phyloP scores from a whole-genome alignment of 208 protist genomes.

The Leishmania mexicana region DNA sequence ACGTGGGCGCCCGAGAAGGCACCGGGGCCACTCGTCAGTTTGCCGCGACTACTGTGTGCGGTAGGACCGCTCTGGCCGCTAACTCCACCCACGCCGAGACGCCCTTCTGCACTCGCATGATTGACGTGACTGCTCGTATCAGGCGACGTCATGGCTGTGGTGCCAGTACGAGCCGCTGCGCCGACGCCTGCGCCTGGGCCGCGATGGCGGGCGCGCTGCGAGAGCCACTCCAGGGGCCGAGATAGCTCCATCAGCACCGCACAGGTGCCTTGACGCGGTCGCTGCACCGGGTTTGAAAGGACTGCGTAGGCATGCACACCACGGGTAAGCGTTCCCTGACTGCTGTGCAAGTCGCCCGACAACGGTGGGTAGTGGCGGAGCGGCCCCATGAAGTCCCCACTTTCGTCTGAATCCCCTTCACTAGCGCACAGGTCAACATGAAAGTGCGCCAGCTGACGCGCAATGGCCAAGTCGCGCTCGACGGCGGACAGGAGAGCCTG shows the following conservation, averaged over 20 bases:
- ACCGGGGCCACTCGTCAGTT: neutral
- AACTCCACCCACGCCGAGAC: neutral
- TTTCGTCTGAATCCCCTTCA: neutral
- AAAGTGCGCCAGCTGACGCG: slow-evolving; percentile 26
- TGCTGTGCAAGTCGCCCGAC: no score
- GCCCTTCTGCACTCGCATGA: neutral
- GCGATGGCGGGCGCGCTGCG: slow-evolving; percentile 15
- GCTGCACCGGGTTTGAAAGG: slow-evolving; percentile 28
- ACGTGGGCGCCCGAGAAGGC: neutral
- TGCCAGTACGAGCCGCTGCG: neutral
- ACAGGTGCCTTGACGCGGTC: slow-evolving; percentile 32
- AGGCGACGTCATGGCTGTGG: neutral
- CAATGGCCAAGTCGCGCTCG: slow-evolving; percentile 23
- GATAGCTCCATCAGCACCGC: slow-evolving; percentile 31
- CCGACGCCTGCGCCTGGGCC: neutral
- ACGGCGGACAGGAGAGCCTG: slow-evolving; percentile 18
- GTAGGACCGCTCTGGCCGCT: no score
- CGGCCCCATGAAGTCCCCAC: neutral
- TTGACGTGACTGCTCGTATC: neutral
- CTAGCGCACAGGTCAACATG: slow-evolving; percentile 11
- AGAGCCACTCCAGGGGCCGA: slow-evolving; percentile 29
- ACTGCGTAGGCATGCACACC: neutral
- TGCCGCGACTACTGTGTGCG: neutral
- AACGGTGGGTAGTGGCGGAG: neutral
- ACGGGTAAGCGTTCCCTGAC: neutral